Evolutionary conservation across 2,329 filamentous ascomycete genomes (phyloP), one percentile per base, ranked within the genome.

Genomic region (Ceratocystiopsis minuta): DNA sequence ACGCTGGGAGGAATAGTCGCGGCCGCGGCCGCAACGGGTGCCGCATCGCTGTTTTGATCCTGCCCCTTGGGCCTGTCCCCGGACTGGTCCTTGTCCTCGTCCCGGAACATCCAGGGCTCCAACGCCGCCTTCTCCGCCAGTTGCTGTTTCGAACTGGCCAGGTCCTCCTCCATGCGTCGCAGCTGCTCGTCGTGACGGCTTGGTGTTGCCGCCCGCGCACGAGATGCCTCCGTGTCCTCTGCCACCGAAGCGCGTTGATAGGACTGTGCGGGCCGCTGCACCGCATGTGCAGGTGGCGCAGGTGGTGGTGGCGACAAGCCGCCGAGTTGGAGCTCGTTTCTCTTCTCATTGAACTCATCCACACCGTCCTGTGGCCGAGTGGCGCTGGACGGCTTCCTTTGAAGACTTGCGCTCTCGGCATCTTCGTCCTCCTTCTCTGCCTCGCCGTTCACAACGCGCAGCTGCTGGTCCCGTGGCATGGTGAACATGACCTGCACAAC

Each of bases 401-500:
- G 14, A 28, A 32, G 20, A 36, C 13, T 43, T 13, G 12, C 34
- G 35, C 43, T 44, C 34, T 51, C 46, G 9, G 33, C 41, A 17
- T 51, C 49, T 13, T 50, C 49, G 20, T 48, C 47, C 15, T 50
- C 49, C 16, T 38, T 56, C 48, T 65, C 63, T 32, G 66, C 55
- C 47, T 80, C 80, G 40, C 73, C 78, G 56, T 96, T 96, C 16
- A 95, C 88, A n/a, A 96, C 86, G 20, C 88, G 66, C 48, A 96
- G 60, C 51, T 76, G 75, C 50, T 76, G 75, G 58, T 88, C 80
- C 57, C 80, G 85, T 3, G 90, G 88, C 46, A 95, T 85, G 0
- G 88, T 95, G 58, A 94, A 96, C 73, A 93, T 90, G 54, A 85
- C 72, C 57, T 87, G 81, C 46, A 87, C 80, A 10, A 82, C 65